These are phyloP conservation scores for Fusarium agapanthi DNA, from an alignment of 2,329 filamentous ascomycete species.

Conservation along the genomic window DNA sequence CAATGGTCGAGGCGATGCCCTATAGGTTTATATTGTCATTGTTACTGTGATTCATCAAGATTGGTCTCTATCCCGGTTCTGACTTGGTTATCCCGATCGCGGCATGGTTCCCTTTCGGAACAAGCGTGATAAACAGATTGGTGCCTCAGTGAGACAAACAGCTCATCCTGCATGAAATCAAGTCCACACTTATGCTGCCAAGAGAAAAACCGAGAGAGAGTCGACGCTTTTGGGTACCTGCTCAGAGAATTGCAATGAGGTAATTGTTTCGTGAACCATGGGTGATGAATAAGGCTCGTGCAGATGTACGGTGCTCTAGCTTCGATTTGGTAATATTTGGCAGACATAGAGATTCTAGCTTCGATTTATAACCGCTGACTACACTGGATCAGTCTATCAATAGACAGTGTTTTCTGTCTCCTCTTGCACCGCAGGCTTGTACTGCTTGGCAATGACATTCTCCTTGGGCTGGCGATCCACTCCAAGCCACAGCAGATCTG, in stretches of 20 bases:
- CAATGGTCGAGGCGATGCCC: accelerated
- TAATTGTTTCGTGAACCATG: background rate
- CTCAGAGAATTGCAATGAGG: background rate
- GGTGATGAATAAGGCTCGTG: background rate
- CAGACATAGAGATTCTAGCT: background rate
- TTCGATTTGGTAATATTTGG: background rate
- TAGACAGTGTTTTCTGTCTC: background rate
- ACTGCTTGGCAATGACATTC: conserved; percentile 17
- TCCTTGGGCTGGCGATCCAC: conserved; percentile 31
- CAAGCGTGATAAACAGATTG: background rate
- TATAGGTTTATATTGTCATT: too few species aligned
- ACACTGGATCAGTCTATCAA: background rate
- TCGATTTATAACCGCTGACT: background rate
- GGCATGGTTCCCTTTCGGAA: background rate
- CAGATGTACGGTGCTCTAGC: background rate
- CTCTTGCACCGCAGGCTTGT: conserved; percentile 4
- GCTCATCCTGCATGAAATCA: background rate
- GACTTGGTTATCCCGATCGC: background rate
- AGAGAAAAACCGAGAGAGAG: background rate
- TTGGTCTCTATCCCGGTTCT: background rate
- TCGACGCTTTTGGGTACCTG: too few species aligned
- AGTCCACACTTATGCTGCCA: background rate
- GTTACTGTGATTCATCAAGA: accelerated
- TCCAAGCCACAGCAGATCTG: conserved; percentile 52
- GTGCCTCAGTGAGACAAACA: background rate